Base-by-base conservation (phyloP, 176 grass and related monocot species). In the Lolium rigidum region DNA sequence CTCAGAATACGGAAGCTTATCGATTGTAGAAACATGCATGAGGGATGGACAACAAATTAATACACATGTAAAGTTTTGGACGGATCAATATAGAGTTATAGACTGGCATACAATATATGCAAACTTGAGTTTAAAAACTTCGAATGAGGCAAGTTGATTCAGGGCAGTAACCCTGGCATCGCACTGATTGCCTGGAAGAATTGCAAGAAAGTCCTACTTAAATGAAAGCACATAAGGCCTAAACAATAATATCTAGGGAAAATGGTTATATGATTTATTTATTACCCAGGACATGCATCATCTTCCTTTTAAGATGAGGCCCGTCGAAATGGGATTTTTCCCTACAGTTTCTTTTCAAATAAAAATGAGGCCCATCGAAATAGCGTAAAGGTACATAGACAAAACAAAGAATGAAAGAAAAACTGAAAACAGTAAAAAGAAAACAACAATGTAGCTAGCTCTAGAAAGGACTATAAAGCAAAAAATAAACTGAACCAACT, bases 91-190 rank as follows among this genome's bases (percentile, higher is more conserved):
- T 87, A 43, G n/a, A 83, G 65, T 79, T 77, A 55, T 87, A 43
- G n/a, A 83, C 75, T 79, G 54, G 20, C 57, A 74, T 79, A 79
- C 55, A 49, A 46, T 15, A 89, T 37, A 75, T n/a, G 46, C 46
- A 20, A 80, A 3, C 11, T 84, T 79, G 31, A 35, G 31, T 35
- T 35, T 35, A 35, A 35, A 35, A 35, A 35, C 31, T 35, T 35
- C 31, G 31, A 35, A 35, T 35, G 31, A 35, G 31, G 31, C 4
- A 5, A 7, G 22, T 58, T 76, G 4, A 77, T 68, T 25, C 37
- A 69, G 49, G 17, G 57, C 24, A 50, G 17, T 77, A 69, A 56
- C 35, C 28, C 18, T 28, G 37, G 6, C 10, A 60, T 37, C 37
- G 46, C 6, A 44, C 35, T 59, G 41, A 86, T 67, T 24, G 49